Base-by-base conservation (phyloP, 805 yeast species). In the Kluyveromyces nonfermentans region DNA sequence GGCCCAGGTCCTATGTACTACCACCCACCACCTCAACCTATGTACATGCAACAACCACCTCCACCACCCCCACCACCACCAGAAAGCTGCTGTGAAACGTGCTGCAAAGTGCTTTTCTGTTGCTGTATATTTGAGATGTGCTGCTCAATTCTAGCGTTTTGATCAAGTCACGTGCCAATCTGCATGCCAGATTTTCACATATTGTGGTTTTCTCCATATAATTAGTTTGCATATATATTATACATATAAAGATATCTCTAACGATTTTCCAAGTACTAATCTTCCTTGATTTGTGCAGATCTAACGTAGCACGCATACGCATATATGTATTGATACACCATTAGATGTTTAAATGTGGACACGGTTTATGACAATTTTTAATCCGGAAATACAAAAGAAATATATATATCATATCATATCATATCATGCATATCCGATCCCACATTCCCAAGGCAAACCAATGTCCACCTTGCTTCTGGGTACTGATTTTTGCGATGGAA, bases 101-200 rank as follows among this genome's bases (percentile, higher is more conserved):
- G 49, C 16, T 51, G 52, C 32, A 44, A 48, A 30, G 46, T 45
- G 6, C 40, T 50, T 12, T 30, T 46, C 41, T 50, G 53, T 42
- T 48, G 54, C 25, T 50, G 51, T 35, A 30, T 50, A 21, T 34
- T 50, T 16, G 50, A 50, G 21, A 18, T 50, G 28, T 50, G 53
- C 30, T 50, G 53, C 32, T 30, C 33, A 2, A 9, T 18, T 12
- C 16, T 20, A 19, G 20, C 38, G 4, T 15, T 12, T 16, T 15
- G 17, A 33, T 30, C n/a, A n/a, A n/a, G n/a, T n/a, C n/a, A n/a
- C 4, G 7, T 25, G 7, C 4, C 9, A 25, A 25, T 25, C 30
- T 25, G 14, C 30, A 4, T 14, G 12, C 12, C 9, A 25, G 30
- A 10, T 25, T 10, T 25, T 25, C 30, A 25, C 30, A 14, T 25